Percentiles rank a stretch among this genome's conserved stretches.
These are phyloP conservation scores for Suhomyces chickasaworum DNA, from an alignment of 1,139 yeast species.

Conservation along the genomic window DNA sequence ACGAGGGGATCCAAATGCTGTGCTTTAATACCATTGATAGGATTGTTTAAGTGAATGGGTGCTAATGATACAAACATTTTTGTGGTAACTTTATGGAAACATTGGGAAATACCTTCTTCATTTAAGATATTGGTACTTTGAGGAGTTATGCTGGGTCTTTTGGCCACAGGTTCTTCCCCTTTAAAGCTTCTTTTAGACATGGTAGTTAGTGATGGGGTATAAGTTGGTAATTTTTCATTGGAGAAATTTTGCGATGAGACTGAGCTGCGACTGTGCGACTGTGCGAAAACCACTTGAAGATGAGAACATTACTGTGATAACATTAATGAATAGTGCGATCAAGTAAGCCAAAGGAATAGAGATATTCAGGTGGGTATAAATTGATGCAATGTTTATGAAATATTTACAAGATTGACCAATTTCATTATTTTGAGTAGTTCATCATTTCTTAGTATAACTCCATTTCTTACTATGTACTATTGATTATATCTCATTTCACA, in stretches of 20 bases:
- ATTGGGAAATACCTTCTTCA: constrained; percentile 52
- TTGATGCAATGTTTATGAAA: no score
- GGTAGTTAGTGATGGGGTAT: constrained; percentile 3
- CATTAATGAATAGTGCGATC: background rate
- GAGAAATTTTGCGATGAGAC: constrained; percentile 13
- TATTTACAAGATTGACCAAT: no score
- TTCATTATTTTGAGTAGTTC: no score
- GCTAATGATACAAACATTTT: constrained; percentile 82
- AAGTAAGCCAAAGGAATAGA: no score
- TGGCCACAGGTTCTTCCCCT: constrained; percentile 18
- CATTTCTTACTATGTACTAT: no score
- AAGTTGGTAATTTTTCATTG: constrained; percentile 2
- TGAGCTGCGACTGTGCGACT: no score
- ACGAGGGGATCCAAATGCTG: constrained; percentile 90
- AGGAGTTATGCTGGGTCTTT: constrained; percentile 24
- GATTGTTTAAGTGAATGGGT: constrained; percentile 69
- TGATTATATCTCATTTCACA: no score
- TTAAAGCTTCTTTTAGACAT: constrained; percentile 12
- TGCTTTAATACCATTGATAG: constrained; percentile 73
- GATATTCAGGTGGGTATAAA: no score
- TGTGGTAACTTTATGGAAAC: constrained; percentile 67
- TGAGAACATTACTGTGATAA: background rate
- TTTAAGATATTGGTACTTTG: constrained; percentile 38
- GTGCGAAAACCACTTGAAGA: constrained; percentile 1
- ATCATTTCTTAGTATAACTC: no score